Base-by-base conservation (phyloP, 2,329 filamentous ascomycete genomes). In the Lachnellula subtilissima region DNA sequence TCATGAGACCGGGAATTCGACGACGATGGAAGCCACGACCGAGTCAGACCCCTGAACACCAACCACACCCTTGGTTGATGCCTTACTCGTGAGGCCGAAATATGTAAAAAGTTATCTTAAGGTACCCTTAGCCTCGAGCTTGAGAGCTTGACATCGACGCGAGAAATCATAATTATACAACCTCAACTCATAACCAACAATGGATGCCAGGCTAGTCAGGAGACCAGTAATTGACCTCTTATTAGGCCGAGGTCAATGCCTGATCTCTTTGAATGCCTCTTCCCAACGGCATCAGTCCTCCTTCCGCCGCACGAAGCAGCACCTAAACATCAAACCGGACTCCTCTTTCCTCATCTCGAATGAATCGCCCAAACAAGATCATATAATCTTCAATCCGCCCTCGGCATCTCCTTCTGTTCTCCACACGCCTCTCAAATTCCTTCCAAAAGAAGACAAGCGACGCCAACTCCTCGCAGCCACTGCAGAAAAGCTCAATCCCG, bases 381-480 rank as follows among this genome's bases (percentile, higher is more conserved):
- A 73, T 56, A 78, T 83, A 67, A 76, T 83, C 68, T 83, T 80
- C 74, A 83, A 82, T 72, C 81, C 80, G 42, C 80, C 81, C 25
- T 72, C 79, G 15, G 75, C 80, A 9, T 74, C 76, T 54, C 73
- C 79, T 3, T 79, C 81, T n/a, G 82, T 84, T 55, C 77, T 76
- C 65, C 80, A 86, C 73, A 87, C 84, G n/a, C 84, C 84, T 55
- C 79, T 84, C 72, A 80, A 84, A 68, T 87, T 87, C 72, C 78
- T 87, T 32, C 84, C 84, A 53, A 76, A 75, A 59, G 67, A 70
- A 40, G 69, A 71, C 54, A 69, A 68, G 55, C 64, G 69, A 49
- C 65, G 63, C 51, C 57, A 67, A 48, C 57, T 68, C 15, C 55
- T 70, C 17, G 56, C 56, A 17, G 48, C 61, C 14, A 64, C 65